Percentiles rank a stretch among this genome's conserved stretches.
These are phyloP conservation scores for Paraurostyla sp. DNA, from an alignment of 73 alveolate species.

Conservation along the genomic window DNA sequence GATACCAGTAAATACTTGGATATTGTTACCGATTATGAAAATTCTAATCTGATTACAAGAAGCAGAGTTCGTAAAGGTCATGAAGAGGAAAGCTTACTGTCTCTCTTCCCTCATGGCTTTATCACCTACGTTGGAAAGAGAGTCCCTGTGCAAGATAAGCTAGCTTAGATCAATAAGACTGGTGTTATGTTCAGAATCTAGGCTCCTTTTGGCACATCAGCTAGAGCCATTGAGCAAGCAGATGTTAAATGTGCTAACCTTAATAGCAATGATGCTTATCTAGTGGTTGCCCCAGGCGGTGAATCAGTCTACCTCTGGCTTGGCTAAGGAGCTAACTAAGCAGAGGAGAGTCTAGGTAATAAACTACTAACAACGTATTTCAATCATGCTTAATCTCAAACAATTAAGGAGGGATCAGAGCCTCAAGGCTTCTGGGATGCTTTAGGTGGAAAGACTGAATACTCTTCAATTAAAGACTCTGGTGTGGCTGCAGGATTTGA, in stretches of 20 bases:
- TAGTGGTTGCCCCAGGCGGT: slow-evolving; percentile 39
- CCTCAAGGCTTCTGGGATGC: slow-evolving; percentile 71
- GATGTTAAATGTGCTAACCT: slow-evolving; percentile 22
- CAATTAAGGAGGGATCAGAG: slow-evolving; percentile 60
- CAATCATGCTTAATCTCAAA: slow-evolving; percentile 1
- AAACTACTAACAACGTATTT: not conserved
- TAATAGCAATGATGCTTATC: slow-evolving; percentile 67
- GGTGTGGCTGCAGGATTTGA: slow-evolving; percentile 56
- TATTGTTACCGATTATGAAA: slow-evolving; percentile 37
- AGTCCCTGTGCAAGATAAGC: slow-evolving; percentile 14
- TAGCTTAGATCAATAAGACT: slow-evolving; percentile 17
- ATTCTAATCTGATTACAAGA: slow-evolving; percentile 54
- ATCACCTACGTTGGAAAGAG: slow-evolving; percentile 56
- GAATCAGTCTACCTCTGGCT: slow-evolving; percentile 59
- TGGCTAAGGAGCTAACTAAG: slow-evolving; percentile 66
- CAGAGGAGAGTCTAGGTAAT: slow-evolving; percentile 44
- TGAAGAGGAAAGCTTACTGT: slow-evolving; percentile 60
- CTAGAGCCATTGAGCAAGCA: slow-evolving; percentile 58
- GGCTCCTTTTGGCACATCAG: slow-evolving; percentile 64
- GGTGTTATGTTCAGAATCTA: slow-evolving; percentile 49
- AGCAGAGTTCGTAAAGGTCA: slow-evolving; percentile 64
- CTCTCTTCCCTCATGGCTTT: slow-evolving; percentile 59
- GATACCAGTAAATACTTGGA: slow-evolving; percentile 33
- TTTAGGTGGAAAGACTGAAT: slow-evolving; percentile 55
- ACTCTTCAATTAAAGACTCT: slow-evolving; percentile 49